Evolutionary conservation across 768 basidiomycete species (phyloP), one percentile per base, ranked within the genome.

Genomic region (Epithele typhae): DNA sequence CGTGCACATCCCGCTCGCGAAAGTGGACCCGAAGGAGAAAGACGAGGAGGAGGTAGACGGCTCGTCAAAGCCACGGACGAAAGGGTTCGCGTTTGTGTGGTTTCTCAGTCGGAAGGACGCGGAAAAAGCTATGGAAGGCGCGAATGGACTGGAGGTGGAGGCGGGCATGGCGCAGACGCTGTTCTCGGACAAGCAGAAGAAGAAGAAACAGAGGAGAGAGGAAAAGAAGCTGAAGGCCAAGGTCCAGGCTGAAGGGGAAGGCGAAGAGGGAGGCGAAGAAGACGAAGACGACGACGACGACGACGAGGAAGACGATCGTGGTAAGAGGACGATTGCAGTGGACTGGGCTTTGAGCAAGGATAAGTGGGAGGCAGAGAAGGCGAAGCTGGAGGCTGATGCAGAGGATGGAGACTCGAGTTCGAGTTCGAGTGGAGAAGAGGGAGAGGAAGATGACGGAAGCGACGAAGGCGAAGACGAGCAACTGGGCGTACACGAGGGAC

Each of bases 321-420:
- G 67, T 55, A 62, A 59, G 50, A 72, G 92, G 43, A 69, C 81
- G 14, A 88, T 95, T 32, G 92, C 92, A 6, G 95, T 98, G 22
- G 94, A 97, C 69, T 97, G 92, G 91, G 95, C 93, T 3, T 65
- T 97, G 62, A 91, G 92, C 63, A 95, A 96, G 68, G 87, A 89
- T 39, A 87, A 82, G 66, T 96, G 91, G 90, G 76, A 90, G 63
- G 82, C 87, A 61, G 86, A 84, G 56, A 79, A 81, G 65, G 76
- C 75, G 37, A 80, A 82, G 61, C 48, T 76, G 44, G 59, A 58
- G 10, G 58, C 49, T 8, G 63, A 58, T 18, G 68, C 56, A 9
- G 72, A 64, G 52, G 68, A 70, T 38, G 64, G 63, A 2, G 60
- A 52, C 42, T 56, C 60, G 19, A n/a, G n/a, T n/a, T n/a, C n/a